These are phyloP conservation scores for Proliferodiscus dingleyae DNA, from an alignment of 2,329 filamentous ascomycete species.

Conservation along the genomic window DNA sequence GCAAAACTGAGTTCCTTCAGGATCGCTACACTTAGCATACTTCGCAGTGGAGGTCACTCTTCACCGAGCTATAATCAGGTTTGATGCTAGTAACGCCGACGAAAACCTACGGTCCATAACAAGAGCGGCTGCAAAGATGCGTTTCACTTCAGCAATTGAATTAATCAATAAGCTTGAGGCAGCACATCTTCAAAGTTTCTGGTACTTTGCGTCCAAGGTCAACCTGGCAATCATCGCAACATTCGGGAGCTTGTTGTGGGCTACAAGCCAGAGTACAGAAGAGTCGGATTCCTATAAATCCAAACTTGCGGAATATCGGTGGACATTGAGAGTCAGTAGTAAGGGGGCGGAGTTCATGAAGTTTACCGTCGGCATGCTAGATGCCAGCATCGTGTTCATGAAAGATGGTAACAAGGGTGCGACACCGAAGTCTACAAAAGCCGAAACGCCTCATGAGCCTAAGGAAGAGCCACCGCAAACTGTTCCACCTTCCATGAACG, in stretches of 20 bases:
- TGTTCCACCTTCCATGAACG: conserved; percentile 2
- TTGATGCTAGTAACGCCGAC: conserved; percentile 78
- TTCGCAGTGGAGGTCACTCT: conserved; percentile 93
- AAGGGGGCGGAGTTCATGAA: conserved; percentile 55
- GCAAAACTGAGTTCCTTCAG: conserved; percentile 50
- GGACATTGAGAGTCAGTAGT: conserved; percentile 84
- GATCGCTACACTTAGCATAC: conserved; percentile 84
- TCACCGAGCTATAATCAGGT: conserved; percentile 84
- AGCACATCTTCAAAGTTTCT: conserved; percentile 82
- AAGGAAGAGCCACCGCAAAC: conserved; percentile 1
- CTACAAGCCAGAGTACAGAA: conserved; percentile 79
- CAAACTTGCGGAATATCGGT: conserved; percentile 82
- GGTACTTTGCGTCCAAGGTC: conserved; percentile 82
- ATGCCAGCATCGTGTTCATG: conserved; percentile 42
- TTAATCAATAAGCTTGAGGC: conserved; percentile 91
- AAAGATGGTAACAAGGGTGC: conserved; percentile 18
- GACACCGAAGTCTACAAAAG: conserved; percentile 11
- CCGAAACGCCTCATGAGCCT: neutral
- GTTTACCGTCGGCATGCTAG: conserved; percentile 74
- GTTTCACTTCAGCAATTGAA: conserved; percentile 93
- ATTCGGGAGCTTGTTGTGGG: conserved; percentile 85
- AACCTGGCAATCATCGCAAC: conserved; percentile 95
- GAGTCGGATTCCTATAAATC: conserved; percentile 91
- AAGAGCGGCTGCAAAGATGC: conserved; percentile 82
- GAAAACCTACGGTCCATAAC: conserved; percentile 59